Evolutionary conservation across 495 filamentous ascomycete species (phyloP).

Genomic region (Patellaria atrata): DNA sequence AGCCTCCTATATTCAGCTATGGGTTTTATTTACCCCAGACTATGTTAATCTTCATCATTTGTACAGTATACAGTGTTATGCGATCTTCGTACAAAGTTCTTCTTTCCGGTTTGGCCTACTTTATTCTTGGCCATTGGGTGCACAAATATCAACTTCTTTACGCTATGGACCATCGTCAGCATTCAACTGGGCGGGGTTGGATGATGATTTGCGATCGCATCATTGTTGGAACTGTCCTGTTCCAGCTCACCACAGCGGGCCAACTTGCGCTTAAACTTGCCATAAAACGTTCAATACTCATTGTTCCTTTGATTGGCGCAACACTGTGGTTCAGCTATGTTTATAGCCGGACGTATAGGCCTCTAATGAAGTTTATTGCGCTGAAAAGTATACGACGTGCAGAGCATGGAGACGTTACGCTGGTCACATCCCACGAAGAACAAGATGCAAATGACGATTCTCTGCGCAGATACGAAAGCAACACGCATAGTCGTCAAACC

Average conservation of each 20-base stretch:
- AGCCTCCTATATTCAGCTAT: slow-evolving; percentile 83
- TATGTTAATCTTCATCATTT: slow-evolving; percentile 83
- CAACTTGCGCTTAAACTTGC: slow-evolving; percentile 61
- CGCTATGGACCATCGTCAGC: slow-evolving; percentile 93
- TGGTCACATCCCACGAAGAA: slow-evolving; percentile 1
- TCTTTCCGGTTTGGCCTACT: slow-evolving; percentile 74
- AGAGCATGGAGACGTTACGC: slow-evolving; percentile 23
- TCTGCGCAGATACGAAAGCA: slow-evolving; percentile 2
- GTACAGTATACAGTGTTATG: slow-evolving; percentile 84
- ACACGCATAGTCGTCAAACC: slow-evolving; percentile 32
- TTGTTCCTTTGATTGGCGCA: slow-evolving; percentile 58
- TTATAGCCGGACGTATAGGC: slow-evolving; percentile 61
- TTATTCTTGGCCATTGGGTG: slow-evolving; percentile 75
- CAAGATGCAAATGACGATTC: slow-evolving; percentile 9
- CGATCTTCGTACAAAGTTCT: slow-evolving; percentile 70
- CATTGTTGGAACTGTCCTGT: slow-evolving; percentile 67
- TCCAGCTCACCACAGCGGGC: slow-evolving; percentile 83
- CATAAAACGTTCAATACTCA: slow-evolving; percentile 51
- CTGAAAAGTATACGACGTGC: slow-evolving; percentile 63
- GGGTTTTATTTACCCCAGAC: slow-evolving; percentile 90
- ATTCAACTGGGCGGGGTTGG: slow-evolving; percentile 90
- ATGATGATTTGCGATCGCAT: slow-evolving; percentile 86
- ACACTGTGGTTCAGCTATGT: slow-evolving; percentile 78
- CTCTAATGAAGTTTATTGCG: slow-evolving; percentile 82
- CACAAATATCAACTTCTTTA: slow-evolving; percentile 98